A percentile compares a stretch with the other conserved stretches of the same genome.
Conservation (phyloP, 1,284 basidiomycete genomes). For the Termitomyces sp. region DNA sequence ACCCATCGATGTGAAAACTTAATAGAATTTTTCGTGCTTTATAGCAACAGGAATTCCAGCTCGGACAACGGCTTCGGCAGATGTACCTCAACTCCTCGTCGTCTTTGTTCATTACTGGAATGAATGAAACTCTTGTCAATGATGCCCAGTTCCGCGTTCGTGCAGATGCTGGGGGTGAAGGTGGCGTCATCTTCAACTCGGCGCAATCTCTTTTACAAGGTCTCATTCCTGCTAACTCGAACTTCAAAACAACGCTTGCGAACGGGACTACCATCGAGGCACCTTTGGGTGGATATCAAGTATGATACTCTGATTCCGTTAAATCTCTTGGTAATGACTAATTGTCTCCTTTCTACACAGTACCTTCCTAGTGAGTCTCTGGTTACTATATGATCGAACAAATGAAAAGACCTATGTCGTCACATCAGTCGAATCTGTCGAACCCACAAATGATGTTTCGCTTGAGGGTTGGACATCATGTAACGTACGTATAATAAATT, state of each 20-base stretch:
- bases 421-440: constrained; percentile 54
- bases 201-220: constrained; percentile 70
- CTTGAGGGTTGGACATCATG: constrained; percentile 38
- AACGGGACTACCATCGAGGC: constrained; percentile 68
- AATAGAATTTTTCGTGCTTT: background rate
- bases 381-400: constrained; percentile 14
- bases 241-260: constrained; percentile 57
- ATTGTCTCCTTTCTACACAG: constrained; percentile 20
- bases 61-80: constrained; percentile 58
- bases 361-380: constrained; percentile 55
- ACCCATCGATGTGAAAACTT: background rate
- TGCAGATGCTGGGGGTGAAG: constrained; percentile 76
- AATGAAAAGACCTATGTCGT: background rate
- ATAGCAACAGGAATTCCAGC: constrained; percentile 61
- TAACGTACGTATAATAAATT: constrained; percentile 19
- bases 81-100: constrained; percentile 61
- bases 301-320: constrained; percentile 22
- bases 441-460: constrained; percentile 36
- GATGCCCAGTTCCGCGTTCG: constrained; percentile 49
- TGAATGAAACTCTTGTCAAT: constrained; percentile 52
- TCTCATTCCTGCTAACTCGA: constrained; percentile 53
- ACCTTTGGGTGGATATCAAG: constrained; percentile 71
- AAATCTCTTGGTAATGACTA: background rate
- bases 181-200: constrained; percentile 64
- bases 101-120: constrained; percentile 51